Conservation (phyloP, 108 stramenopile species). For the Pseudonitzschia delicatissima region DNA sequence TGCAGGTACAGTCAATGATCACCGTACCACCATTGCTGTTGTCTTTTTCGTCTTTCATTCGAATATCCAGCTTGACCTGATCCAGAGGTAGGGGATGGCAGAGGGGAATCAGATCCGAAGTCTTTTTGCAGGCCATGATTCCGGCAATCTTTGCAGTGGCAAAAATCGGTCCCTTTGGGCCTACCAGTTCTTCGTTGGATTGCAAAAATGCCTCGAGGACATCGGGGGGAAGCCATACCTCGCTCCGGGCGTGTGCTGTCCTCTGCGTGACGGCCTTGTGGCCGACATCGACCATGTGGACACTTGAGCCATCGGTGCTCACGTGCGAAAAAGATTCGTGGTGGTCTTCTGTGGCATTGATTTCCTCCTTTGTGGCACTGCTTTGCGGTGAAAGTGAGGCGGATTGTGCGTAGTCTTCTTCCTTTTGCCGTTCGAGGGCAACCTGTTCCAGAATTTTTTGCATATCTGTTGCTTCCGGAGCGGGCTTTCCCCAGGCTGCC, state of each 20-base stretch:
- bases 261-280: slow-evolving; percentile 54
- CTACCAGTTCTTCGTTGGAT: slow-evolving; percentile 47
- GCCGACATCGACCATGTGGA: slow-evolving; percentile 82
- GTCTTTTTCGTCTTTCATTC: slow-evolving; percentile 10
- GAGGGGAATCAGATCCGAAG: slow-evolving; percentile 79
- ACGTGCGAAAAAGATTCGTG: slow-evolving; percentile 62
- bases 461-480: slow-evolving; percentile 15
- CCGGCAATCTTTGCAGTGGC: slow-evolving; percentile 80
- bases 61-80: slow-evolving; percentile 67
- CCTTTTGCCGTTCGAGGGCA: slow-evolving; percentile 18
- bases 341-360: slow-evolving; percentile 6
- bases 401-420: background rate
- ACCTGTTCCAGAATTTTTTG: slow-evolving; percentile 21
- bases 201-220: slow-evolving; percentile 50
- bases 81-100: slow-evolving; percentile 84
- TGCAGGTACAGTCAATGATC: slow-evolving; percentile 74
- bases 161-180: slow-evolving; percentile 86
- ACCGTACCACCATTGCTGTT: slow-evolving; percentile 11
- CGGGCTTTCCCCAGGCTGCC: slow-evolving; percentile 50
- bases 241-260: slow-evolving; percentile 61
- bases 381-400: background rate
- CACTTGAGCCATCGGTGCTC: slow-evolving; percentile 36
- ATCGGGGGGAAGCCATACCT: slow-evolving; percentile 60
- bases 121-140: slow-evolving; percentile 85
- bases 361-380: background rate